phyloP scores from a whole-genome alignment of 192 early-diverging fungal genomes.

The Obelidium mucronatum region DNA sequence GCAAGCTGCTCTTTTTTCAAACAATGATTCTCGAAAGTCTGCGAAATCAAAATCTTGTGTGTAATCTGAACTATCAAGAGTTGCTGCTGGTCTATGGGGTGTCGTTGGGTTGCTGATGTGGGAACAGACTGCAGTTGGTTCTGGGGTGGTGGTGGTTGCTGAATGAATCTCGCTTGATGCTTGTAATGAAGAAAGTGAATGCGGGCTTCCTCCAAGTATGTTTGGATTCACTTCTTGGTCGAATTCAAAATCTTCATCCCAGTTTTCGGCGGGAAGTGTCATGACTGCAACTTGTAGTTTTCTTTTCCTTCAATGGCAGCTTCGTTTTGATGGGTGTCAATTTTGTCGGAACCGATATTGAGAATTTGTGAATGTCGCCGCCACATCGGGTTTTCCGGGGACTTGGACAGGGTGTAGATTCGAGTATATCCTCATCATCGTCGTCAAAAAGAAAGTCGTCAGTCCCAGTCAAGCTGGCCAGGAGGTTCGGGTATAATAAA shows the following conservation, averaged over 20 bases:
- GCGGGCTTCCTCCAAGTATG: too few relatives aligned
- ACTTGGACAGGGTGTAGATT: background rate
- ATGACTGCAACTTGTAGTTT: background rate
- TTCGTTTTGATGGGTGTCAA: too few relatives aligned
- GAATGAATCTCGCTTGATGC: too few relatives aligned
- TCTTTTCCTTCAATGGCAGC: background rate
- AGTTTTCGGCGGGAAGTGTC: constrained; percentile 4
- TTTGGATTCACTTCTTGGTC: background rate
- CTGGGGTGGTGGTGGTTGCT: too few relatives aligned
- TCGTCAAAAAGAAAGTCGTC: constrained; percentile 22
- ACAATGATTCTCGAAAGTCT: background rate
- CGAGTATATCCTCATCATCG: background rate
- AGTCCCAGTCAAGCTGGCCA: background rate
- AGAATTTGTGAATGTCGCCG: background rate
- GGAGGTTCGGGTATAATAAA: constrained; percentile 17
- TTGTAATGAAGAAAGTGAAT: too few relatives aligned
- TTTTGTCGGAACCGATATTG: too few relatives aligned
- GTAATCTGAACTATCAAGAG: background rate
- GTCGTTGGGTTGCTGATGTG: background rate
- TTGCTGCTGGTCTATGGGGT: background rate
- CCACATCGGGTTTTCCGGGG: background rate
- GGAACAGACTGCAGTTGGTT: too few relatives aligned
- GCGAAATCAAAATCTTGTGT: constrained; percentile 21
- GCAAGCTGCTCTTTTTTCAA: background rate
- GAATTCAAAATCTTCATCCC: constrained; percentile 39